A percentile compares a stretch with the other conserved stretches of the same genome.
Conservation (phyloP, 2,329 filamentous ascomycete species). For the Hypoxylon sp. region DNA sequence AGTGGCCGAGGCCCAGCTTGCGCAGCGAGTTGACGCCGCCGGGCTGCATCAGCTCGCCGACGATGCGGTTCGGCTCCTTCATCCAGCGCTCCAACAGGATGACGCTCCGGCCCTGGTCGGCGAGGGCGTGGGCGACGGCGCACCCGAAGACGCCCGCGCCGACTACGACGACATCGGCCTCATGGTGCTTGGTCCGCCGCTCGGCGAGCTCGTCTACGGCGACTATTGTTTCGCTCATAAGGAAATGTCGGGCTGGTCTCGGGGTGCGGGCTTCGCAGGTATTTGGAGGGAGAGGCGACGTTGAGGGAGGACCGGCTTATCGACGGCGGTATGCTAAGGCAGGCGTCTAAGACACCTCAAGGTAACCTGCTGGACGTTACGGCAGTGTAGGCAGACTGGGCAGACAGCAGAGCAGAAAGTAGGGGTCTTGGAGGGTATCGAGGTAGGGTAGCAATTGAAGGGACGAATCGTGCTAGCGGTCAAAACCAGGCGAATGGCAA, state of each 20-base stretch:
- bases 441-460: not conserved
- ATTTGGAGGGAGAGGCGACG: no score
- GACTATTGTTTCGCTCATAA: constrained; percentile 47
- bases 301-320: not conserved
- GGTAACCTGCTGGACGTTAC: no score
- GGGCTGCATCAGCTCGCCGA: constrained; percentile 93
- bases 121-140: constrained; percentile 82
- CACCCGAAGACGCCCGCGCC: constrained; percentile 92
- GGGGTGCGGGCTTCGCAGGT: constrained; percentile 19
- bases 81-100: constrained; percentile 87
- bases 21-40: constrained; percentile 84
- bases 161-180: constrained; percentile 87
- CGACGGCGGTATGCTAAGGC: not conserved
- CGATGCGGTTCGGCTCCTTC: constrained; percentile 93
- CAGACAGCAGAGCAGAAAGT: no score
- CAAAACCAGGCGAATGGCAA: constrained; percentile 1
- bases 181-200: constrained; percentile 63
- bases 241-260: constrained; percentile 6
- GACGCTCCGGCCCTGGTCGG: constrained; percentile 88
- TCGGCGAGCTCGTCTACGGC: constrained; percentile 53
- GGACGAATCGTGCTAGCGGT: not conserved
- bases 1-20: constrained; percentile 80
- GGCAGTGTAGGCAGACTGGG: no score
- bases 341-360: not conserved
- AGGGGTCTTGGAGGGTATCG: not conserved